Percentiles rank a stretch among this genome's conserved stretches.
These are phyloP conservation scores for Boletellus deceptivus DNA, from an alignment of 1,284 basidiomycete species.

Conservation along the genomic window DNA sequence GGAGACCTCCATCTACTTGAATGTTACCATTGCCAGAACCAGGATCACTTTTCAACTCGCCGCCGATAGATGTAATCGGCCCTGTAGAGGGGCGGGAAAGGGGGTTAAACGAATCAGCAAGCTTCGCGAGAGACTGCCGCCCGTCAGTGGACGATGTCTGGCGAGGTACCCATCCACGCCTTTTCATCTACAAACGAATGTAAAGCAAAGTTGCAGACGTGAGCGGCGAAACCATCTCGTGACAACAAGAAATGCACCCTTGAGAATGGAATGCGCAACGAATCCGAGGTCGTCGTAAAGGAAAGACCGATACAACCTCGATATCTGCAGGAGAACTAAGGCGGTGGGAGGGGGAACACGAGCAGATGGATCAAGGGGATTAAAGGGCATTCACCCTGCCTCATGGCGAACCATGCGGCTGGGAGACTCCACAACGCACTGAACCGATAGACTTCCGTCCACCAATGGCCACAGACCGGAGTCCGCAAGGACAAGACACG, in stretches of 20 bases:
- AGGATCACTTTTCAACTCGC: not conserved
- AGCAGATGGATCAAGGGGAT: conserved; percentile 7
- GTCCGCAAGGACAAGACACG: no score
- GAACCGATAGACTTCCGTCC: no score
- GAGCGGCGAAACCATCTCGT: no score
- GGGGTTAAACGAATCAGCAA: not conserved
- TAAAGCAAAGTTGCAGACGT: not conserved
- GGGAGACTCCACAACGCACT: not conserved
- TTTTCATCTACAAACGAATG: conserved; percentile 8
- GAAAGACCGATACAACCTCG: not conserved
- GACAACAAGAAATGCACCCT: conserved; percentile 14
- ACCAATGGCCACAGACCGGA: no score
- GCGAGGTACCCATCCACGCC: conserved; percentile 2
- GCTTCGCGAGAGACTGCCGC: not conserved
- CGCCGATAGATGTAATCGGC: not conserved
- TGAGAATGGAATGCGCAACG: not conserved
- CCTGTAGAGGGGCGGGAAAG: conserved; percentile 2
- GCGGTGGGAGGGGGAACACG: conserved; percentile 6
- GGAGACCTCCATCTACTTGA: not conserved
- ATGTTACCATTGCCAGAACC: not conserved
- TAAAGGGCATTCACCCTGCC: conserved; percentile 11
- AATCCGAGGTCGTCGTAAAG: conserved; percentile 12
- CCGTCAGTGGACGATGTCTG: not conserved
- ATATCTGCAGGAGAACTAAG: conserved; percentile 5
- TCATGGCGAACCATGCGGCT: conserved; percentile 27